Percentiles rank a stretch among this genome's conserved stretches.
Evolutionary conservation across 805 yeast species (phyloP).

Genomic region (Candida quercuum): DNA sequence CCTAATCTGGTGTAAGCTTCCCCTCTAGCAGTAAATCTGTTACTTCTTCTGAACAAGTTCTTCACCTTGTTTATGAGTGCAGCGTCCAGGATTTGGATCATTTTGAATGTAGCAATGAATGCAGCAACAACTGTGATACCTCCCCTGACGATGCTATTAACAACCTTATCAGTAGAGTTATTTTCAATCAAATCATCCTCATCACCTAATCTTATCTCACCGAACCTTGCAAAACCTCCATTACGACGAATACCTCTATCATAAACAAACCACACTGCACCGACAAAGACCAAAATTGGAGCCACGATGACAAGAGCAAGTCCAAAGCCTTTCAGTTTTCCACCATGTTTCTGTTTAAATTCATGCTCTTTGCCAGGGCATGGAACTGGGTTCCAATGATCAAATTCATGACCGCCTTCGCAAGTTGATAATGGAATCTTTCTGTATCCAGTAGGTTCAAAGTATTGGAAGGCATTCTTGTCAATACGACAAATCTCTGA

Average conservation of each 20-base stretch:
- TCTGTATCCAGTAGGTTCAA: conserved; percentile 90
- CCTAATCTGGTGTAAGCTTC: conserved; percentile 17
- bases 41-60: conserved; percentile 14
- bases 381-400: conserved; percentile 56
- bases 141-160: conserved; percentile 37
- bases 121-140: conserved; percentile 30
- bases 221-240: conserved; percentile 53
- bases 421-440: conserved; percentile 84
- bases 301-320: conserved; percentile 48
- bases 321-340: conserved; percentile 45
- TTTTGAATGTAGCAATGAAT: conserved; percentile 24
- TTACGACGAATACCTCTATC: conserved; percentile 79
- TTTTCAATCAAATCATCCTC: conserved; percentile 66
- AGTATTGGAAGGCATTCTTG: conserved; percentile 58
- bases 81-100: conserved; percentile 22
- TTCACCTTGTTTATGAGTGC: conserved; percentile 13
- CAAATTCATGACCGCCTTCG: conserved; percentile 71
- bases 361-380: conserved; percentile 86
- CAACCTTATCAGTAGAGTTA: conserved; percentile 47
- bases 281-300: conserved; percentile 38
- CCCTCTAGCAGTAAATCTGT: conserved; percentile 19
- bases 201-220: conserved; percentile 85
- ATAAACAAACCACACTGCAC: conserved; percentile 52
- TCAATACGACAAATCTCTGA: conserved; percentile 51
- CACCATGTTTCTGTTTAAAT: conserved; percentile 46